A percentile compares a stretch with the other conserved stretches of the same genome.
Conservation (phyloP, 1,139 yeast genomes). For the Nakaseomyces nivariensis region DNA sequence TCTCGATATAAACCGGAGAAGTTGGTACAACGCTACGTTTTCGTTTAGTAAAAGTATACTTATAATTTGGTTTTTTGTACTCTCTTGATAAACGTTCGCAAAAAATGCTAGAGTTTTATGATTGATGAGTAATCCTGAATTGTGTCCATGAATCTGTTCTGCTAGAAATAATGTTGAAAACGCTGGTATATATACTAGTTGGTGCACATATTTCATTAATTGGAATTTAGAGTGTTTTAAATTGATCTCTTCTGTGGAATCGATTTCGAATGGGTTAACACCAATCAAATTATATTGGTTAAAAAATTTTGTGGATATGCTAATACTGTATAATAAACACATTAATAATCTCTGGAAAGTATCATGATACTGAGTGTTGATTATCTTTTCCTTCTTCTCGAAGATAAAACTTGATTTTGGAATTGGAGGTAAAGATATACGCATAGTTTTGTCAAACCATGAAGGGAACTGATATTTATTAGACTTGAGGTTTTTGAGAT, state of each 20-base stretch:
- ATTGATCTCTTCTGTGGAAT: not conserved
- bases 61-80: not conserved
- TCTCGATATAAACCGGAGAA: slow-evolving; percentile 30
- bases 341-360: slow-evolving; percentile 11
- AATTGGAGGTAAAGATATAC: slow-evolving; percentile 32
- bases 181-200: slow-evolving; percentile 16
- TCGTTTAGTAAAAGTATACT: slow-evolving; percentile 23
- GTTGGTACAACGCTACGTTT: slow-evolving; percentile 32
- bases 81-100: not conserved
- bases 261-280: slow-evolving; percentile 12
- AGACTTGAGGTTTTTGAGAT: slow-evolving; percentile 1
- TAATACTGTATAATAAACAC: slow-evolving; percentile 16
- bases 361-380: slow-evolving; percentile 10
- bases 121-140: slow-evolving; percentile 8
- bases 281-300: slow-evolving; percentile 12
- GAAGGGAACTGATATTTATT: slow-evolving; percentile 14
- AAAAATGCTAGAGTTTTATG: not conserved
- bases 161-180: slow-evolving; percentile 27
- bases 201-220: slow-evolving; percentile 1
- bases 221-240: slow-evolving; percentile 2
- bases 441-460: slow-evolving; percentile 20
- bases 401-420: slow-evolving; percentile 31
- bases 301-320: slow-evolving; percentile 13
- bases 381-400: slow-evolving; percentile 17
- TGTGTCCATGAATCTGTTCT: slow-evolving; percentile 19